Evolutionary conservation across 2,329 filamentous ascomycete genomes (phyloP).

Genomic region (Botryotinia narcissicola): DNA sequence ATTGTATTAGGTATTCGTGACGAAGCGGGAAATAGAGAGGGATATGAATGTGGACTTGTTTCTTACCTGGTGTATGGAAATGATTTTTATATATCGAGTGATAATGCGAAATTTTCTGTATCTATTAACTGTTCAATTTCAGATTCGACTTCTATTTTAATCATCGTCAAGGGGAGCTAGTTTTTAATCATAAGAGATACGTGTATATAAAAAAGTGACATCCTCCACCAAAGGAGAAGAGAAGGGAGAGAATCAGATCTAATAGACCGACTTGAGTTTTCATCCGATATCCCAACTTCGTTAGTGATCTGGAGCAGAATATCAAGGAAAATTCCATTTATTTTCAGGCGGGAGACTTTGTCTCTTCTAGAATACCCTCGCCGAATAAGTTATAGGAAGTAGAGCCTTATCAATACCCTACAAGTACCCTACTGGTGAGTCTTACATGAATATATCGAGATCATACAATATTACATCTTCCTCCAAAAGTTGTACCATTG

Average conservation of each 20-base stretch:
- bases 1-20: neutral
- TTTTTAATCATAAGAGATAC: neutral
- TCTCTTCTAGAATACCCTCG: no score
- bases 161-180: neutral
- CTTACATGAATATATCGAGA: neutral
- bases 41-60: neutral
- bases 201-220: no score
- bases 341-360: neutral
- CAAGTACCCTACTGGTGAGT: neutral
- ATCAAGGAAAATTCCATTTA: accelerated
- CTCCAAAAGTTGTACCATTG: neutral
- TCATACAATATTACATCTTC: neutral
- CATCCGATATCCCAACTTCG: neutral
- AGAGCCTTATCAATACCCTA: no score
- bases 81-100: neutral
- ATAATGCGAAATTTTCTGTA: neutral
- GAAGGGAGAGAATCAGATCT: neutral
- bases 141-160: neutral
- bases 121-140: neutral
- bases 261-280: neutral
- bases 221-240: neutral
- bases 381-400: no score
- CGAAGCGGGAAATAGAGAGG: neutral
- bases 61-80: neutral
- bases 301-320: neutral